Percentiles rank a stretch among this genome's conserved stretches.
Conservation (phyloP, 2,329 filamentous ascomycete species). For the Meredithiella fracta region DNA sequence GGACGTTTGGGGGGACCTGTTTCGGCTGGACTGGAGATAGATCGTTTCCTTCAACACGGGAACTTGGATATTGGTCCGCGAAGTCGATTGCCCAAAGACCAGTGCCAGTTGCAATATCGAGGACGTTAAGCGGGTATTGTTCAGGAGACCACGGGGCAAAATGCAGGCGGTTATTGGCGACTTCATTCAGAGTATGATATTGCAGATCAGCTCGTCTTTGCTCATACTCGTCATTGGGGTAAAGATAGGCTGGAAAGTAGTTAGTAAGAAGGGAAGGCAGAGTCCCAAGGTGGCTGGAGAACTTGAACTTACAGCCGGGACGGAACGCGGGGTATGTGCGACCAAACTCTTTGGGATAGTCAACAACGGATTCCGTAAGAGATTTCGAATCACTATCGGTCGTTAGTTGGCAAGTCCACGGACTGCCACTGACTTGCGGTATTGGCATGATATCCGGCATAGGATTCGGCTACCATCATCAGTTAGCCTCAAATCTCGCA, state of each 20-base stretch:
- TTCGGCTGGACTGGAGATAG: constrained; percentile 51
- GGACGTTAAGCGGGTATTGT: constrained; percentile 23
- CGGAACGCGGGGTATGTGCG: constrained; percentile 32
- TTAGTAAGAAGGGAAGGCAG: background rate
- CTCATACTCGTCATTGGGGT: constrained; percentile 29
- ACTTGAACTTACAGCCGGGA: constrained; percentile 30
- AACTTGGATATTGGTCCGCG: constrained; percentile 42
- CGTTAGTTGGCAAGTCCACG: background rate
- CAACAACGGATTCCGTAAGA: constrained; percentile 26
- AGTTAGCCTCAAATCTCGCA: background rate
- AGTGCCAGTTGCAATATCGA: constrained; percentile 30
- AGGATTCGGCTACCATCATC: background rate
- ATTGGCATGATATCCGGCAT: background rate
- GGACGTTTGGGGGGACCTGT: constrained; percentile 53
- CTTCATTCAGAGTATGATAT: constrained; percentile 22
- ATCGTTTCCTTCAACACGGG: constrained; percentile 46
- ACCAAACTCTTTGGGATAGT: constrained; percentile 28
- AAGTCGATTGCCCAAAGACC: constrained; percentile 52
- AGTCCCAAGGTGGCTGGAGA: background rate
- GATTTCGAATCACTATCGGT: constrained; percentile 21
- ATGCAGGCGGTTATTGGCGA: constrained; percentile 26
- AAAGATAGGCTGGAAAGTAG: constrained; percentile 28
- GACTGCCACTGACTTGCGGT: too few relatives aligned
- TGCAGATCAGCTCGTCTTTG: constrained; percentile 27
- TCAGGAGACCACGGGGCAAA: constrained; percentile 27